phyloP scores from a whole-genome alignment of 441 rosid species.

The Gossypium gossypioides region DNA sequence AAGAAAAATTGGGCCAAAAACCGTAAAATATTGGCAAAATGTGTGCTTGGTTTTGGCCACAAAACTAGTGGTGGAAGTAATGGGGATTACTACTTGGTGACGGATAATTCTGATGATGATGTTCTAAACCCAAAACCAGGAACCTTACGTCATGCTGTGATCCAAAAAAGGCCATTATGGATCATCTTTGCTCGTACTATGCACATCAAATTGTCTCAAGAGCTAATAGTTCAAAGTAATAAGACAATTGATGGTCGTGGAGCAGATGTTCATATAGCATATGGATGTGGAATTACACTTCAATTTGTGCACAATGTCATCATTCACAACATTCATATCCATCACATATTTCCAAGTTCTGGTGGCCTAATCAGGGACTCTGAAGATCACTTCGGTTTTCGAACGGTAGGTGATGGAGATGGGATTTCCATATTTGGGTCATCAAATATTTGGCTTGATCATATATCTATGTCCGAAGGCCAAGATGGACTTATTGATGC shows the following conservation, averaged over 20 bases:
- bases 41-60: constrained; percentile 45
- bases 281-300: constrained; percentile 44
- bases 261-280: constrained; percentile 35
- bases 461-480: constrained; percentile 43
- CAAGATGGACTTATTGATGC: constrained; percentile 48
- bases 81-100: constrained; percentile 36
- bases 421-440: constrained; percentile 18
- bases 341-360: constrained; percentile 21
- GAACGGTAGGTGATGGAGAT: constrained; percentile 42
- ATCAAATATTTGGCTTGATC: constrained; percentile 50
- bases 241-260: constrained; percentile 40
- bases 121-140: no score
- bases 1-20: constrained; percentile 28
- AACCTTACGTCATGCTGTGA: no score
- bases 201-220: no score
- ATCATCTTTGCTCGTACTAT: no score
- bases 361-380: constrained; percentile 44
- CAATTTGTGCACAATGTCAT: constrained; percentile 41
- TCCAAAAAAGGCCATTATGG: no score
- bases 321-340: constrained; percentile 40
- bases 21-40: constrained; percentile 31
- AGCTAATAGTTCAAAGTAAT: no score
- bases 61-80: constrained; percentile 33
- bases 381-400: constrained; percentile 26
- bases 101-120: constrained; percentile 9